Percentiles rank a stretch among this genome's conserved stretches.
Evolutionary conservation across 2,329 filamentous ascomycete genomes (phyloP).

Genomic region (Fusarium concolor): DNA sequence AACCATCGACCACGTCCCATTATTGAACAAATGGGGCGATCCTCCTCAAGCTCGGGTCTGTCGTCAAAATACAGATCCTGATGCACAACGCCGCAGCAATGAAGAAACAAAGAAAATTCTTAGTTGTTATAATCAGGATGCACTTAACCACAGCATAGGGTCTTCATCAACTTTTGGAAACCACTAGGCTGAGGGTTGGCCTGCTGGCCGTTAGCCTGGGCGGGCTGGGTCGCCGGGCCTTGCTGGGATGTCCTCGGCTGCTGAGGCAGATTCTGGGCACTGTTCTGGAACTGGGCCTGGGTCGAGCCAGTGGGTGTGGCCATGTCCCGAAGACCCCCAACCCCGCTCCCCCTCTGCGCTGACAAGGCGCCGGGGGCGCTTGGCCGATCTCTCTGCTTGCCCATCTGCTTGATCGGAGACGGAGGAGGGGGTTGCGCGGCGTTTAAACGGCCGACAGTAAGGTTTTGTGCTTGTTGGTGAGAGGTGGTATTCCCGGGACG

Average conservation of each 20-base stretch:
- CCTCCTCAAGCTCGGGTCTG: conserved; percentile 27
- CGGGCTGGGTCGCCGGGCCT: conserved; percentile 66
- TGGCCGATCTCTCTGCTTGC: conserved; percentile 80
- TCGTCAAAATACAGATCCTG: conserved; percentile 34
- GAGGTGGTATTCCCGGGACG: conserved; percentile 73
- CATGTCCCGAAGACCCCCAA: conserved; percentile 78
- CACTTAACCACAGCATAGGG: conserved; percentile 85
- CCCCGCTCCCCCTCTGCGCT: conserved; percentile 81
- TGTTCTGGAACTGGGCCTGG: conserved; percentile 96
- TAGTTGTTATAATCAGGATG: conserved; percentile 34
- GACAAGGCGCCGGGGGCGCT: conserved; percentile 79
- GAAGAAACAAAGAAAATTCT: conserved; percentile 47
- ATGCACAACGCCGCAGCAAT: conserved; percentile 46
- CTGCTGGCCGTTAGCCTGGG: conserved; percentile 65
- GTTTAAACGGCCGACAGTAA: conserved; percentile 92
- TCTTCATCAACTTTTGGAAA: conserved; percentile 93
- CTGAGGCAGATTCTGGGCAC: conserved; percentile 84
- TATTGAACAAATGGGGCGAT: conserved; percentile 3
- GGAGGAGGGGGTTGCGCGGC: conserved; percentile 90
- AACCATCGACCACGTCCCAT: conserved; percentile 22
- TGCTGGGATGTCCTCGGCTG: conserved; percentile 72
- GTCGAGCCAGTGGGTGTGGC: conserved; percentile 90
- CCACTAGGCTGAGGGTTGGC: conserved; percentile 81
- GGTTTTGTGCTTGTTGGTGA: conserved; percentile 71
- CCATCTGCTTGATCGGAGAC: conserved; percentile 84